Conservation (phyloP, 2,329 filamentous ascomycete genomes). For the Salinomyces thailandicus region DNA sequence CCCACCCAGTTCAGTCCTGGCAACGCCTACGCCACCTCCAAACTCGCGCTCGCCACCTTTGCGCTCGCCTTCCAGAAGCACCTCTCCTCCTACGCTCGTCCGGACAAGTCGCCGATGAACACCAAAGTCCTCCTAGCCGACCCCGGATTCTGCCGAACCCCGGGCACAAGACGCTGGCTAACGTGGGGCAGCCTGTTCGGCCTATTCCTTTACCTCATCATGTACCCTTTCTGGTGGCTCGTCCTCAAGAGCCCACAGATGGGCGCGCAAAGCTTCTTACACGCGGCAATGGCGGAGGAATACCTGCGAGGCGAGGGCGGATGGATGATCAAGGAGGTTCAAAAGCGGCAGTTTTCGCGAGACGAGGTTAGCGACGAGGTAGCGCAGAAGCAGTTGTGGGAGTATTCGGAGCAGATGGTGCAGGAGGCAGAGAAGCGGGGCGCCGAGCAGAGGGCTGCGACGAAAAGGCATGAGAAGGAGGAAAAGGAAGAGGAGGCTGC, state of each 20-base stretch:
- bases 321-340: constrained; percentile 79
- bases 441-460: constrained; percentile 50
- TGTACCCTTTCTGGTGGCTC: constrained; percentile 77
- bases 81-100: constrained; percentile 69
- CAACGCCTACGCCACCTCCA: constrained; percentile 39
- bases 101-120: constrained; percentile 73
- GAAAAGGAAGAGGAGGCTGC: constrained; percentile 28
- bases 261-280: constrained; percentile 78
- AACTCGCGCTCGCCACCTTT: constrained; percentile 77
- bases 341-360: constrained; percentile 59
- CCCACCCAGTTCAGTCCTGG: constrained; percentile 33
- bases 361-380: constrained; percentile 61
- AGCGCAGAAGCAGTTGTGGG: constrained; percentile 77
- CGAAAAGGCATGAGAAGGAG: constrained; percentile 42
- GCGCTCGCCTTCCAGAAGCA: constrained; percentile 88
- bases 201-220: constrained; percentile 61
- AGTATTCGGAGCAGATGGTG: constrained; percentile 75
- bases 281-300: constrained; percentile 70
- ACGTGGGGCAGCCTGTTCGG: constrained; percentile 76
- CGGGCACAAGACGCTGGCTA: constrained; percentile 78
- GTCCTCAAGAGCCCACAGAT: constrained; percentile 73
- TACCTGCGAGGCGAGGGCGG: constrained; percentile 43
- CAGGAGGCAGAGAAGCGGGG: constrained; percentile 71
- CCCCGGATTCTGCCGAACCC: constrained; percentile 73
- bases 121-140: constrained; percentile 78